Evolutionary conservation across 2,329 filamentous ascomycete species (phyloP).

Genomic region (Aureobasidium subglaciale): DNA sequence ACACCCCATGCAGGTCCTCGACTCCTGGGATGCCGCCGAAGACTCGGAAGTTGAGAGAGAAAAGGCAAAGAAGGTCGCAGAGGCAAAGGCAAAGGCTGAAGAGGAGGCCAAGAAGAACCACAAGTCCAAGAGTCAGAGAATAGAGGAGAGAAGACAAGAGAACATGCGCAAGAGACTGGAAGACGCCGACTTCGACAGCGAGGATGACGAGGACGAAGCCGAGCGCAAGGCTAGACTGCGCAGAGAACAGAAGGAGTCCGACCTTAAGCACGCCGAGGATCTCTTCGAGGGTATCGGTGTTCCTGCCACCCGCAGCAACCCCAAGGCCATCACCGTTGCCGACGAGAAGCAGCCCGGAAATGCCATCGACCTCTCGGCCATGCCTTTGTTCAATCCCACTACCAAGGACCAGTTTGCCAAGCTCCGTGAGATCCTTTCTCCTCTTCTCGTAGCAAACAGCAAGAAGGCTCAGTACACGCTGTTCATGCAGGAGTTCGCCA

Average conservation of each 20-base stretch:
- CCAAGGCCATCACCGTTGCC: slow-evolving; percentile 59
- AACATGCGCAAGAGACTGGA: slow-evolving; percentile 52
- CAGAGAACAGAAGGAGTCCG: slow-evolving; percentile 75
- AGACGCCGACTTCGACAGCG: slow-evolving; percentile 51
- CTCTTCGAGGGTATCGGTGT: slow-evolving; percentile 73
- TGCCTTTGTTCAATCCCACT: slow-evolving; percentile 81
- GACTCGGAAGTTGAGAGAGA: slow-evolving; percentile 96
- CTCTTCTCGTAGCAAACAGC: slow-evolving; percentile 63
- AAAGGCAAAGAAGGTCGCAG: slow-evolving; percentile 81
- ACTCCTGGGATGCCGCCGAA: slow-evolving; percentile 94
- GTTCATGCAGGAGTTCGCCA: slow-evolving; percentile 86
- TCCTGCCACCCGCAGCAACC: slow-evolving; percentile 62
- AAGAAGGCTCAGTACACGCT: slow-evolving; percentile 88
- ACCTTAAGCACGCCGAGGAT: slow-evolving; percentile 83
- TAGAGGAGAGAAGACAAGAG: slow-evolving; percentile 65
- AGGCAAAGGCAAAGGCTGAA: slow-evolving; percentile 81
- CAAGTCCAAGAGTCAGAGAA: slow-evolving; percentile 80
- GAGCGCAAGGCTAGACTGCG: slow-evolving; percentile 67
- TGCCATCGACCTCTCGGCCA: slow-evolving; percentile 69
- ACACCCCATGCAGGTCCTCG: slow-evolving; percentile 60
- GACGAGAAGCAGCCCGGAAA: slow-evolving; percentile 66
- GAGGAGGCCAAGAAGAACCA: slow-evolving; percentile 83
- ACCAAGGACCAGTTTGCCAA: slow-evolving; percentile 81
- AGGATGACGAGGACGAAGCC: slow-evolving; percentile 64
- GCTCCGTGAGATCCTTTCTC: slow-evolving; percentile 70